These are phyloP conservation scores for Flaveria ramosissima DNA, from an alignment of 129 eudicot species.

Conservation along the genomic window DNA sequence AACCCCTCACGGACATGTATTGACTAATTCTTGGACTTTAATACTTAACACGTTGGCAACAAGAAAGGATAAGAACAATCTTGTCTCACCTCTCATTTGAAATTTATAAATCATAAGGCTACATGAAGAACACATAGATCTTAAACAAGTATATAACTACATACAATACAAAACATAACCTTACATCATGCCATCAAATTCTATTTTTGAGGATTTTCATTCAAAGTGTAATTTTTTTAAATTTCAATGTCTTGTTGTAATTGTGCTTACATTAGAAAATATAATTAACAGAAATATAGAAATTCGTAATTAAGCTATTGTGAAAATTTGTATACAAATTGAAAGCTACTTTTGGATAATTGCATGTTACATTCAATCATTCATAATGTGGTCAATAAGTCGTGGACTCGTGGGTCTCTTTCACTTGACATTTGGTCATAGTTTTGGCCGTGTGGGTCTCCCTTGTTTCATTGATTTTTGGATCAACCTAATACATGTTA, in stretches of 20 bases:
- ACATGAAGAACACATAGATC: too few species aligned
- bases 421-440: constrained; percentile 41
- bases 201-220: too few species aligned
- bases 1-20: too few species aligned
- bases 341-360: neutral
- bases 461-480: constrained; percentile 30
- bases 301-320: neutral
- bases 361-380: constrained; percentile 15
- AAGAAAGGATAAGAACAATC: too few species aligned
- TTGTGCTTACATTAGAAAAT: neutral
- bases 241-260: neutral
- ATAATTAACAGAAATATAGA: neutral
- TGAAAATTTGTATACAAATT: neutral
- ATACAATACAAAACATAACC: too few species aligned
- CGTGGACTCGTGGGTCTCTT: constrained; percentile 22
- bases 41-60: too few species aligned
- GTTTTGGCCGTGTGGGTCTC: constrained; percentile 31
- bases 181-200: too few species aligned
- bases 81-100: too few species aligned
- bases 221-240: neutral
- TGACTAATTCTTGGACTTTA: too few species aligned
- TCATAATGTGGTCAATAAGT: constrained; percentile 27
- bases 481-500: constrained; percentile 27
- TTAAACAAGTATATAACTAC: too few species aligned
- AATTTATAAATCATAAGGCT: too few species aligned